phyloP scores from a whole-genome alignment of 2,329 filamentous ascomycete species.

The Scopulariopsis brevicaulis region DNA sequence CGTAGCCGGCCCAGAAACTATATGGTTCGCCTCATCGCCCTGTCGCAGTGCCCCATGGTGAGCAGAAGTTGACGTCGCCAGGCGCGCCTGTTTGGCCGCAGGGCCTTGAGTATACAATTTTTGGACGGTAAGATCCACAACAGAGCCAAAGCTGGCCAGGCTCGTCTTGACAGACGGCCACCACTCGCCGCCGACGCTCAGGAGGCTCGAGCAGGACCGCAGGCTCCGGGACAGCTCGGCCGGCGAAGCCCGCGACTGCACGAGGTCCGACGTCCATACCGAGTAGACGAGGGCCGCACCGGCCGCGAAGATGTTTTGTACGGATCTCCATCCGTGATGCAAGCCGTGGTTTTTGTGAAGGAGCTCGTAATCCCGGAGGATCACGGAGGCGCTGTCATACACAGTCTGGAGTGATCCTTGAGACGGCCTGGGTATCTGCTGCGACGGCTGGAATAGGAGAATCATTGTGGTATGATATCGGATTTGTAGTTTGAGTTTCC shows the following conservation, averaged over 20 bases:
- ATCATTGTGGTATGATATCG: not conserved
- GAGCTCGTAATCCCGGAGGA: not conserved
- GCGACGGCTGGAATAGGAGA: not conserved
- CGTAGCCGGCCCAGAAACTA: too few species aligned
- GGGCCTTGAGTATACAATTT: not conserved
- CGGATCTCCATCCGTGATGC: not conserved
- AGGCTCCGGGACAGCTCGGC: not conserved
- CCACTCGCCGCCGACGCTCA: not conserved
- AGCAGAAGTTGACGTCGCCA: not conserved
- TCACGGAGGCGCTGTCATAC: not conserved
- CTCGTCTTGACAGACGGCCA: not conserved
- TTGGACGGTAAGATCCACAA: not conserved
- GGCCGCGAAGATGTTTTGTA: not conserved
- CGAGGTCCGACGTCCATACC: not conserved
- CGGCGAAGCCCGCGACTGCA: not conserved
- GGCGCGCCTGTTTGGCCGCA: not conserved
- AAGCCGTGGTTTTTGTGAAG: not conserved
- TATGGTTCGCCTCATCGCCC: not conserved
- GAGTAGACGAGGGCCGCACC: not conserved
- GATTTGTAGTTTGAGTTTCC: not conserved
- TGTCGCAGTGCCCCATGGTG: not conserved
- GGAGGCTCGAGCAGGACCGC: not conserved
- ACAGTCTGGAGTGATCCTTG: not conserved
- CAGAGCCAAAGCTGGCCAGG: not conserved
- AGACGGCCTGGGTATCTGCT: not conserved